These are phyloP conservation scores for Allium cepa DNA, from an alignment of 106 monocot genomes.

Conservation along the genomic window DNA sequence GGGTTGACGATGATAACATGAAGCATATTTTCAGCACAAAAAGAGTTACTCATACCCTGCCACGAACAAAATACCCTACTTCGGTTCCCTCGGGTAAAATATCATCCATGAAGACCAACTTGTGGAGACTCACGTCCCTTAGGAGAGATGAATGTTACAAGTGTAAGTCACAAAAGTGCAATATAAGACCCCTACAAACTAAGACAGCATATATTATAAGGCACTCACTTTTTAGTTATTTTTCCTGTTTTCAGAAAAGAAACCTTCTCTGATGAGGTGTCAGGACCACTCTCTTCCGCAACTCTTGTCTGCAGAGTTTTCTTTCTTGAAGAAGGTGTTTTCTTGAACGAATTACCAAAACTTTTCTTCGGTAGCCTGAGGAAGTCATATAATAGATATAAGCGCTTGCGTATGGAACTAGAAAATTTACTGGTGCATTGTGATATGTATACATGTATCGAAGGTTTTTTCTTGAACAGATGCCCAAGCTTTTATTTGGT, in stretches of 20 bases:
- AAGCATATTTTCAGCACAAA: background rate
- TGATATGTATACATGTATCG: too few species aligned
- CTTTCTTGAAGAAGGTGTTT: constrained; percentile 45
- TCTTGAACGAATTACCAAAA: constrained; percentile 13
- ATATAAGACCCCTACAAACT: background rate
- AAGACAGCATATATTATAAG: constrained; percentile 1
- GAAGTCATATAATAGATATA: background rate
- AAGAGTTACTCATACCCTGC: constrained; percentile 48
- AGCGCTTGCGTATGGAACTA: too few species aligned
- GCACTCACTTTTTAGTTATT: constrained; percentile 76
- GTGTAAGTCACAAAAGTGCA: background rate
- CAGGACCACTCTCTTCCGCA: constrained; percentile 18
- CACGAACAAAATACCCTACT: constrained; percentile 90
- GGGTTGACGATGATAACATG: too few species aligned
- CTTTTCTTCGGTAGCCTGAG: constrained; percentile 7
- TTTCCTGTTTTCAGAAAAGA: constrained; percentile 61
- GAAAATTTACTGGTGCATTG: too few species aligned
- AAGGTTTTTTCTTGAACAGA: too few species aligned
- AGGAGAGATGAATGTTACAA: constrained; percentile 5
- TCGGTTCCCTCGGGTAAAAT: constrained; percentile 94
- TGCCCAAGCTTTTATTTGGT: too few species aligned
- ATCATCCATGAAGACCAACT: constrained; percentile 83
- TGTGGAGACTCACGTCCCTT: constrained; percentile 91
- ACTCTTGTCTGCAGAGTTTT: constrained; percentile 5
- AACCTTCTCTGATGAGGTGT: constrained; percentile 21